Base-by-base conservation (phyloP, 139 green algal genomes). In the Mesotaenium endlicherianum region DNA sequence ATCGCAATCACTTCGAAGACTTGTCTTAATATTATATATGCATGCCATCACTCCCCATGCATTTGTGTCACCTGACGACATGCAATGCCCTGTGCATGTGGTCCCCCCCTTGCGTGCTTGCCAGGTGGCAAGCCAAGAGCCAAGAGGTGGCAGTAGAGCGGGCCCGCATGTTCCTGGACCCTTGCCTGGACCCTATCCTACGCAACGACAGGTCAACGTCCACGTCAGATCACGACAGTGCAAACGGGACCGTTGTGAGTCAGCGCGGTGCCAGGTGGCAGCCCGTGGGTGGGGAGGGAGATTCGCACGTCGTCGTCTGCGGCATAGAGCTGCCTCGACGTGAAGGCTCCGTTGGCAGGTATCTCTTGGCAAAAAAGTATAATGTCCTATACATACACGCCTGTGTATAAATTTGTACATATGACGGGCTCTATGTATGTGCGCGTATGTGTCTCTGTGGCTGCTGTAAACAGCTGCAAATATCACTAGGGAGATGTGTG, bases 131-230 rank as follows among this genome's bases (percentile, higher is more conserved):
- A 31, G 36, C 41, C 20, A 6, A 72, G 39, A 26, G 30, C 26
- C 74, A 50, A 69, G 26, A 85, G 17, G 6, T 85, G 36, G 79
- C 75, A 20, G 79, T 50, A 4, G 79, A 85, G 72, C 50, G 71
- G 40, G 79, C 79, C 26, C 41, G 39, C n/a, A 84, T 85, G 70
- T 85, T 85, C 79, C 68, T 85, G 20, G 20, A 85, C 11, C 36
- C 79, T 0, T n/a, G n/a, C n/a, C n/a, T n/a, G n/a, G n/a, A n/a
- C 57, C 36, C 57, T 16, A 11, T 68, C 6, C 57, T 39, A 68
- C n/a, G 1, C 57, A 68, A n/a, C 17, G 3, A 16, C 17, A 31
- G 57, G 14, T 0, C 11, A 3, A 39, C 57, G 36, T 30, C 57
- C 34, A 30, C 4, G n/a, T 39, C 16, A 0, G 69, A 71, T 77